phyloP scores from a whole-genome alignment of 1,284 basidiomycete species.

The Cryptococcus deneoformans region DNA sequence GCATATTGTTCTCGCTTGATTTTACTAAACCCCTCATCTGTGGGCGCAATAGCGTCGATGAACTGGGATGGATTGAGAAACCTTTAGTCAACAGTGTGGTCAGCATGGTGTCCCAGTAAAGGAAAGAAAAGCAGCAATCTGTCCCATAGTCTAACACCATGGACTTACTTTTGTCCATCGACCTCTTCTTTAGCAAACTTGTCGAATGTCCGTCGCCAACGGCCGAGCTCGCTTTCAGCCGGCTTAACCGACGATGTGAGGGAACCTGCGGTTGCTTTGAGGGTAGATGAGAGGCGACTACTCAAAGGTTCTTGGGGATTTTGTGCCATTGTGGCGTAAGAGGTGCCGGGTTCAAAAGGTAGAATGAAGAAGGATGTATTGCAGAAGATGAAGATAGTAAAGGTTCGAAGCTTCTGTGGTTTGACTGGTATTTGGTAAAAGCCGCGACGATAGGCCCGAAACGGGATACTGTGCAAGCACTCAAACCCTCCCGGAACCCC shows the following conservation, averaged over 20 bases:
- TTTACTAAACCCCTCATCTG: slow-evolving; percentile 69
- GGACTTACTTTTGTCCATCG: slow-evolving; percentile 74
- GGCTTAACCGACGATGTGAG: slow-evolving; percentile 65
- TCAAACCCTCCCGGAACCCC: too few relatives aligned
- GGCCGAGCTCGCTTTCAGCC: slow-evolving; percentile 74
- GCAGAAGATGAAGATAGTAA: too few relatives aligned
- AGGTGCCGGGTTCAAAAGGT: too few relatives aligned
- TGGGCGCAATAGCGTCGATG: slow-evolving; percentile 87
- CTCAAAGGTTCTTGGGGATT: slow-evolving; percentile 15
- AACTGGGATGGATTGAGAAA: slow-evolving; percentile 80
- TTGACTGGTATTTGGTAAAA: too few relatives aligned
- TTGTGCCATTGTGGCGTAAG: neutral
- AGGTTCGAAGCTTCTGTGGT: too few relatives aligned
- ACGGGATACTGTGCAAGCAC: too few relatives aligned
- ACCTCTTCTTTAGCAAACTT: slow-evolving; percentile 66
- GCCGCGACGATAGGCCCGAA: too few relatives aligned
- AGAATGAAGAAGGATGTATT: too few relatives aligned
- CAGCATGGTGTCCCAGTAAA: neutral
- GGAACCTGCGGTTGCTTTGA: slow-evolving; percentile 30
- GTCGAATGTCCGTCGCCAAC: slow-evolving; percentile 85
- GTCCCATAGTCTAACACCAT: neutral
- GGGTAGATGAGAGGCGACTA: slow-evolving; percentile 19
- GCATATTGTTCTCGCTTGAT: slow-evolving; percentile 82
- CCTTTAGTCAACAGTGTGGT: slow-evolving; percentile 42
- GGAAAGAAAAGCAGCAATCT: neutral